phyloP scores from a whole-genome alignment of 164 flowering plant species.

The Stephania cephalantha region DNA sequence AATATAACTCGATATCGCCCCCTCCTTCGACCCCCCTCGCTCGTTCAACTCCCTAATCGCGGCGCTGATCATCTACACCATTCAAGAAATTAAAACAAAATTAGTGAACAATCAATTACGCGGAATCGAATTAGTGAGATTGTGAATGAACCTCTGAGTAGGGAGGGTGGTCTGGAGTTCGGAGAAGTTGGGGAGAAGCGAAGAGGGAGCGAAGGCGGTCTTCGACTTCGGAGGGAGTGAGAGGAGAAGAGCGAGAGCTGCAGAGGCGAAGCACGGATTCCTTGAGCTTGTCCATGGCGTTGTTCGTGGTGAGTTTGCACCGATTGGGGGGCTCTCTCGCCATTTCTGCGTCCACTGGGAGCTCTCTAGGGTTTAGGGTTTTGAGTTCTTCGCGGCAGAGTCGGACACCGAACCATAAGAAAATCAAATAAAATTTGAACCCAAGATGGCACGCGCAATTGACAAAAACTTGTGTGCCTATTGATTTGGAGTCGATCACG shows the following conservation, averaged over 20 bases:
- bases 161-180: constrained; percentile 29
- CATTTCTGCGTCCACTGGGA: too few relatives aligned
- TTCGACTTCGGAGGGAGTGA: constrained; percentile 8
- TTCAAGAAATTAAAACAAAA: background rate
- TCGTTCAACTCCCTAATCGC: constrained; percentile 35
- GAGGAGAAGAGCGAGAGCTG: background rate
- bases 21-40: constrained; percentile 33
- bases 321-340: too few relatives aligned
- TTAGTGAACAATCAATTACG: background rate
- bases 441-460: too few relatives aligned
- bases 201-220: constrained; percentile 10
- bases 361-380: too few relatives aligned
- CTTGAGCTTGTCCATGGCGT: constrained; percentile 2
- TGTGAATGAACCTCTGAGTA: constrained; percentile 24
- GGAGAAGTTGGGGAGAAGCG: constrained; percentile 3
- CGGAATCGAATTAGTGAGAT: background rate
- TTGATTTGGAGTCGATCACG: too few relatives aligned
- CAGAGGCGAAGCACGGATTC: background rate
- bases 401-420: too few relatives aligned
- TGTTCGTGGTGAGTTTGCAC: background rate
- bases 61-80: constrained; percentile 32
- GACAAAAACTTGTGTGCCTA: too few relatives aligned
- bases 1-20: constrained; percentile 30
- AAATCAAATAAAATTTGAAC: too few relatives aligned
- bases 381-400: too few relatives aligned